A percentile compares a stretch with the other conserved stretches of the same genome.
phyloP scores from a whole-genome alignment of 2,329 filamentous ascomycete genomes.

The Seiridium cupressi region DNA sequence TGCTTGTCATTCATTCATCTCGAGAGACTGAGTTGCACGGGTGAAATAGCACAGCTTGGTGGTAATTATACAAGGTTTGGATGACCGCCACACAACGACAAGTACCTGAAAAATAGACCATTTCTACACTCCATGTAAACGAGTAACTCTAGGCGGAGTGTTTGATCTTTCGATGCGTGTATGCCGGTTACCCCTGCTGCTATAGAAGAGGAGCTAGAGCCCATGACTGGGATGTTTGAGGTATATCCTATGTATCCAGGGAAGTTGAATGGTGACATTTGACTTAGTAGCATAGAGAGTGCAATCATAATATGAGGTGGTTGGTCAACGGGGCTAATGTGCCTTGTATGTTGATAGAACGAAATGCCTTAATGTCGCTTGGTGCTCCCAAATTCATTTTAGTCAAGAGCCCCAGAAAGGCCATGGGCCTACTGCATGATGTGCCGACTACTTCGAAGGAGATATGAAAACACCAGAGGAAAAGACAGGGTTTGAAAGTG shows the following conservation, averaged over 20 bases:
- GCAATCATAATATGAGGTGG: too few species aligned
- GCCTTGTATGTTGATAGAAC: too few species aligned
- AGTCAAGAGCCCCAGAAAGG: slow-evolving; percentile 61
- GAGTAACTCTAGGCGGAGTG: slow-evolving; percentile 81
- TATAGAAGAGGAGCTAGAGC: slow-evolving; percentile 94
- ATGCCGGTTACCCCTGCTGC: slow-evolving; percentile 89
- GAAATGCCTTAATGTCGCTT: slow-evolving; percentile 37
- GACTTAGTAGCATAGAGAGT: slow-evolving; percentile 47
- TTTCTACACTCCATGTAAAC: slow-evolving; percentile 87
- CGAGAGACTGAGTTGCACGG: too few species aligned
- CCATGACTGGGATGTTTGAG: slow-evolving; percentile 93
- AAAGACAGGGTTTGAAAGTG: too few species aligned
- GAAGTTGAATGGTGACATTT: slow-evolving; percentile 60
- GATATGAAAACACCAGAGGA: too few species aligned
- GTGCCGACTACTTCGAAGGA: slow-evolving; percentile 19
- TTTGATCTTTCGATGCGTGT: slow-evolving; percentile 81
- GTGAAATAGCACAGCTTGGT: slow-evolving; percentile 71
- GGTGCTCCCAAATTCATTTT: slow-evolving; percentile 89
- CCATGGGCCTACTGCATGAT: slow-evolving; percentile 23
- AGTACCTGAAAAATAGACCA: slow-evolving; percentile 82
- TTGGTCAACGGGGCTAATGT: too few species aligned
- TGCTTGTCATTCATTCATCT: slow-evolving; percentile 79
- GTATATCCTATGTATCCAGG: slow-evolving; percentile 96
- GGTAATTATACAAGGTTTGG: slow-evolving; percentile 96
- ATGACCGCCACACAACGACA: slow-evolving; percentile 85